Base-by-base conservation (phyloP, 1,284 basidiomycete species). In the Cerrena zonata region DNA sequence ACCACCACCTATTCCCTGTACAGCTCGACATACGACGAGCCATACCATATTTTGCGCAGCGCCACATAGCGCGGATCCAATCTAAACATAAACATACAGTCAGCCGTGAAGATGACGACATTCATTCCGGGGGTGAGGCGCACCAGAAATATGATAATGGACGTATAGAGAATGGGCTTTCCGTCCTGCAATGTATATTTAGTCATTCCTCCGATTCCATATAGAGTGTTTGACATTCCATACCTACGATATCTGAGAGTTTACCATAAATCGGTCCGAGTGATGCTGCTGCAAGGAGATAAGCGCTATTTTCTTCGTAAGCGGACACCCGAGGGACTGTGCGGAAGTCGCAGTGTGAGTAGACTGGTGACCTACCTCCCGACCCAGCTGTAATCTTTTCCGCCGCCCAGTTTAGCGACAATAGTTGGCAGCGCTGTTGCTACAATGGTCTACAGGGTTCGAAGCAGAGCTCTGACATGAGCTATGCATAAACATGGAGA, bases 1-100 rank as follows among this genome's bases (percentile, higher is more conserved):
- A 10, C 89, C 88, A 3, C 89, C 89, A 24, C 90, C 90, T 24
- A 91, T 79, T 11, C 90, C 91, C 63, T 93, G 91, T 1, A 94
- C 71, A 1, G 86, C 90, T 57, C 91, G 78, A 44, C 77, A 80
- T 1, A 86, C 73, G 40, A 89, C 81, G 13, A 93, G 70, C 89
- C 73, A 84, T 2, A 71, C 76, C 78, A 91, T 86, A 53, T 58
- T 82, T 62, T 93, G 84, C 0, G 91, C 89, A 1, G 88, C 85
- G 12, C 89, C 91, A 58, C 88, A 91, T 52, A 93, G 66, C 0
- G 86, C 89, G 1, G 87, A 90, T 4, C 89, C 90, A 53, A 91
- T 65, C 77, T 86, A 34, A 26, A 5, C 39, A 49, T 13, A n/a
- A 34, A 23, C 41, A 24, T 30, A 41, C 19, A 38, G 19, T 4